phyloP scores from a whole-genome alignment of 768 basidiomycete species.

The Mycena pura region DNA sequence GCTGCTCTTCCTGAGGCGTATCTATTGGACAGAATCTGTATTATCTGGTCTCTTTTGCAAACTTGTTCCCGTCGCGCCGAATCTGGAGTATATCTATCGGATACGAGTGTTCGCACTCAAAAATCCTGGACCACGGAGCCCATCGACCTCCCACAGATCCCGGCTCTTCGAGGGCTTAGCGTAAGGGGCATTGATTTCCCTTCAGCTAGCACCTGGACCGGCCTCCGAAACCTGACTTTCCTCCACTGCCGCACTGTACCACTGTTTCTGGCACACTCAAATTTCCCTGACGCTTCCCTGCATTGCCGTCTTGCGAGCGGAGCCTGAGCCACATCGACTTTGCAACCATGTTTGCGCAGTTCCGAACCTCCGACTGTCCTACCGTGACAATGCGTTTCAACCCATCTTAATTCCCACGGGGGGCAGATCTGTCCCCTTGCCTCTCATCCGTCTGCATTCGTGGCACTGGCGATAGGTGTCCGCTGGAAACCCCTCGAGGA shows the following conservation, averaged over 20 bases:
- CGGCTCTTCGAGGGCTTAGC: not conserved
- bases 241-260: not conserved
- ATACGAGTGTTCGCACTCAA: not conserved
- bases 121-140: too few species aligned
- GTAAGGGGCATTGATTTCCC: not conserved
- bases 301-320: not conserved
- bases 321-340: not conserved
- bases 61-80: not conserved
- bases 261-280: not conserved
- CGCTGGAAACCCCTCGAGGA: not conserved
- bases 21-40: constrained; percentile 1
- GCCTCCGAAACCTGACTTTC: not conserved
- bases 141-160: not conserved
- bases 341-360: not conserved
- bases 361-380: constrained; percentile 11
- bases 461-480: not conserved
- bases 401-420: not conserved
- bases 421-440: not conserved
- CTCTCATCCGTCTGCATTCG: not conserved
- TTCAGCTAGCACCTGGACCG: too few species aligned
- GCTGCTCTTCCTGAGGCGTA: not conserved
- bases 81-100: not conserved
- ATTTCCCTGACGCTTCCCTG: not conserved
- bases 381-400: not conserved
- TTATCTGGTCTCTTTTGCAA: not conserved